Conservation (phyloP, 1,284 basidiomycete species). For the Psilocybe mexicana region DNA sequence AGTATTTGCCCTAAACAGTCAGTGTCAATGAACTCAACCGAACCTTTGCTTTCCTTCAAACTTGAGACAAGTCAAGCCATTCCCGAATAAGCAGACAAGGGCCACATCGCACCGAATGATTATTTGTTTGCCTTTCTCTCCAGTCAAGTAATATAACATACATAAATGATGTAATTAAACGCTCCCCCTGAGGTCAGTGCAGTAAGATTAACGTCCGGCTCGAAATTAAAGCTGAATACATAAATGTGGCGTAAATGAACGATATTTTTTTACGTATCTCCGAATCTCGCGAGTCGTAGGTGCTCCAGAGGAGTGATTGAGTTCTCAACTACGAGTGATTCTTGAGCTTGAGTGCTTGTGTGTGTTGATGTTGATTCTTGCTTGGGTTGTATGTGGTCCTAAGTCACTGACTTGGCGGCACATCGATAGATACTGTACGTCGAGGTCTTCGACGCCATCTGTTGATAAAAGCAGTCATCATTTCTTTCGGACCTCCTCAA, state of each 20-base stretch:
- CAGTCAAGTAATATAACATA: conserved; percentile 33
- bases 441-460: too few relatives aligned
- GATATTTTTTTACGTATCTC: neutral
- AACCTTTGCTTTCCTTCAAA: too few relatives aligned
- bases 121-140: neutral
- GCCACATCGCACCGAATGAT: too few relatives aligned
- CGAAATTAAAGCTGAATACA: conserved; percentile 35
- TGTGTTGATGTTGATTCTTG: neutral
- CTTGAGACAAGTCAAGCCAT: too few relatives aligned
- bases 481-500: too few relatives aligned
- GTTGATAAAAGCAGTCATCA: too few relatives aligned
- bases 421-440: too few relatives aligned
- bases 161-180: conserved; percentile 44
- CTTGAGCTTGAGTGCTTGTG: neutral
- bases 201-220: conserved; percentile 61
- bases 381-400: too few relatives aligned
- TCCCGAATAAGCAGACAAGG: too few relatives aligned
- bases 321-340: neutral
- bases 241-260: neutral
- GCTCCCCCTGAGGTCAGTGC: conserved; percentile 55
- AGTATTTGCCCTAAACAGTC: too few relatives aligned
- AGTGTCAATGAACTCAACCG: too few relatives aligned
- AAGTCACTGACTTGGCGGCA: too few relatives aligned
- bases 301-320: neutral
- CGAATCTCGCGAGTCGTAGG: neutral